Evolutionary conservation across 2,329 filamentous ascomycete genomes (phyloP).

Genomic region (Hymenoscyphus fraxineus): DNA sequence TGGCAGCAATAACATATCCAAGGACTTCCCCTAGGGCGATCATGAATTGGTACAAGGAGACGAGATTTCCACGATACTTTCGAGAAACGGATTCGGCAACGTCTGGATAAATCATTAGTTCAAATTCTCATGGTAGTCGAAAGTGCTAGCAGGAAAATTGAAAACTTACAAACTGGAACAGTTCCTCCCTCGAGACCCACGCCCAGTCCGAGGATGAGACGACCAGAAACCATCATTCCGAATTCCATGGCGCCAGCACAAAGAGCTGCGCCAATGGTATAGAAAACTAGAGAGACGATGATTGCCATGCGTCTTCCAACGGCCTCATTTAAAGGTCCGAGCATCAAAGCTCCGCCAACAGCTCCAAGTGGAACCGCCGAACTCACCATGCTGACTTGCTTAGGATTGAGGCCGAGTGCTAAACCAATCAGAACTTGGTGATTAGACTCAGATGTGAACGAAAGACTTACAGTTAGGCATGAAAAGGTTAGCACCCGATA

Average conservation of each 20-base stretch:
- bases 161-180: constrained; percentile 54
- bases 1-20: constrained; percentile 68
- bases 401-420: constrained; percentile 51
- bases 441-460: background rate
- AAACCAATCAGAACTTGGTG: constrained; percentile 5
- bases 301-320: constrained; percentile 66
- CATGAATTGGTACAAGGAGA: constrained; percentile 72
- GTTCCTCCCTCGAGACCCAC: constrained; percentile 72
- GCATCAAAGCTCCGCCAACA: constrained; percentile 63
- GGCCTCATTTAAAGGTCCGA: constrained; percentile 64
- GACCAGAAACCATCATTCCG: constrained; percentile 66
- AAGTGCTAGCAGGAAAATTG: background rate
- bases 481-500: constrained; percentile 66
- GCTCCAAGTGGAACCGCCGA: constrained; percentile 69
- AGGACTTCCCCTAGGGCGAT: constrained; percentile 72
- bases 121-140: background rate
- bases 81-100: constrained; percentile 69
- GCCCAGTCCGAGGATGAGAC: constrained; percentile 66
- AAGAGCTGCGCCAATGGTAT: constrained; percentile 66
- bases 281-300: constrained; percentile 64
- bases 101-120: constrained; percentile 33
- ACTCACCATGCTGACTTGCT: constrained; percentile 63
- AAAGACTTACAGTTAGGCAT: constrained; percentile 43
- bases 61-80: constrained; percentile 65
- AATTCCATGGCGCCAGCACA: constrained; percentile 66